Evolutionary conservation across 176 grass and related monocot genomes (phyloP).

Genomic region (Oryza meridionalis): DNA sequence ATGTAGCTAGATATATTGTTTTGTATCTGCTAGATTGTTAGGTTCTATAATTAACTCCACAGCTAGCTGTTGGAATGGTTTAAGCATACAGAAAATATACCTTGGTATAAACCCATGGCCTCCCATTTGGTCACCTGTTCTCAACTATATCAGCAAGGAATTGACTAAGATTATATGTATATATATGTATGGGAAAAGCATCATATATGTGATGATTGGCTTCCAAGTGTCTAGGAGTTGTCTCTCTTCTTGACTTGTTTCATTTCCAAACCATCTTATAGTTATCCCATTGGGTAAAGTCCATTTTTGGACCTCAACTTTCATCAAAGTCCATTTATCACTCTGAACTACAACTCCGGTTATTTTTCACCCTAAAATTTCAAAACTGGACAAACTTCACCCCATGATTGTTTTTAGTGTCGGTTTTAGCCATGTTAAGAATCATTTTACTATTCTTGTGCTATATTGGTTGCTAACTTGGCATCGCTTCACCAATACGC

Average conservation of each 20-base stretch:
- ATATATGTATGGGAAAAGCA: background rate
- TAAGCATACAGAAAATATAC: background rate
- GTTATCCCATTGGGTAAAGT: background rate
- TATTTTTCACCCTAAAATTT: too few species aligned
- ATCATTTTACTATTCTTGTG: too few species aligned
- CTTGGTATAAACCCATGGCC: background rate
- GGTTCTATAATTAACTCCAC: background rate
- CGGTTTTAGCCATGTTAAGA: too few species aligned
- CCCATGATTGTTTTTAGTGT: too few species aligned
- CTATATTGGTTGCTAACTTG: too few species aligned
- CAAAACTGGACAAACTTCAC: too few species aligned
- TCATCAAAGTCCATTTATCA: too few species aligned
- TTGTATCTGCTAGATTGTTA: background rate
- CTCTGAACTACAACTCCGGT: too few species aligned
- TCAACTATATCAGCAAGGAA: background rate
- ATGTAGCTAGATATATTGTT: background rate
- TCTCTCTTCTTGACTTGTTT: background rate
- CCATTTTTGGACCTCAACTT: too few species aligned
- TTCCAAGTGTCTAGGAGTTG: background rate
- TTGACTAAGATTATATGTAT: background rate
- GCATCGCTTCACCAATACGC: too few species aligned
- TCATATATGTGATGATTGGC: background rate
- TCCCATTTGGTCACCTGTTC: slow-evolving; percentile 8
- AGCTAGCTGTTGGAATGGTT: background rate
- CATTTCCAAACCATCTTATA: background rate